Percentiles rank a stretch among this genome's conserved stretches.
These are phyloP conservation scores for Rhizopus microsporus DNA, from an alignment of 371 early-diverging fungal genomes.

Conservation along the genomic window DNA sequence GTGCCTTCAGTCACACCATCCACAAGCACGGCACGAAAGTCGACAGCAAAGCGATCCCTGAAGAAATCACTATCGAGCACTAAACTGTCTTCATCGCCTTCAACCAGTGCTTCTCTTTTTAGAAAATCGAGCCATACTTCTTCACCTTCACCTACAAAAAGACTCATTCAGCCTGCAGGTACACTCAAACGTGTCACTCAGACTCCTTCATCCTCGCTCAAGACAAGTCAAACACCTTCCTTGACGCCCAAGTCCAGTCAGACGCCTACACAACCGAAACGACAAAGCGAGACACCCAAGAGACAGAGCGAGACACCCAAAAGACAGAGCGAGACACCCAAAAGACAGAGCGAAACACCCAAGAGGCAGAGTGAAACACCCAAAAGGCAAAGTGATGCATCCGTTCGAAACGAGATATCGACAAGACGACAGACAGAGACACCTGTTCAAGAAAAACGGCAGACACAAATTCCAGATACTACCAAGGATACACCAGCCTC, in stretches of 20 bases:
- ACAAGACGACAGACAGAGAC: too few species aligned
- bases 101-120: neutral
- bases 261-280: neutral
- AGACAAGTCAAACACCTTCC: slow-evolving; percentile 9
- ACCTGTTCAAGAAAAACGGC: neutral
- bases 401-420: too few species aligned
- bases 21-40: slow-evolving; percentile 8
- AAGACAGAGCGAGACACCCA: too few species aligned
- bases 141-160: slow-evolving; percentile 8
- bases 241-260: slow-evolving; percentile 1
- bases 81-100: slow-evolving; percentile 4
- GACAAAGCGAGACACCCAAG: neutral
- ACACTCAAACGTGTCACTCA: slow-evolving; percentile 3
- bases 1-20: slow-evolving; percentile 8
- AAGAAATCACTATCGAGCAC: slow-evolving; percentile 10
- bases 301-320: neutral
- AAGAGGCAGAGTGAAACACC: too few species aligned
- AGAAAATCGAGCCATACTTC: slow-evolving; percentile 8
- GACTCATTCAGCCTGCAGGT: neutral
- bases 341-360: too few species aligned
- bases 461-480: neutral
- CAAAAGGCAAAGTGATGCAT: too few species aligned
- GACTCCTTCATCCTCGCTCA: neutral
- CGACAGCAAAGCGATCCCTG: neutral
- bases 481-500: neutral